phyloP scores from a whole-genome alignment of 2,329 filamentous ascomycete species.

The Cercospora zeae-maydis region DNA sequence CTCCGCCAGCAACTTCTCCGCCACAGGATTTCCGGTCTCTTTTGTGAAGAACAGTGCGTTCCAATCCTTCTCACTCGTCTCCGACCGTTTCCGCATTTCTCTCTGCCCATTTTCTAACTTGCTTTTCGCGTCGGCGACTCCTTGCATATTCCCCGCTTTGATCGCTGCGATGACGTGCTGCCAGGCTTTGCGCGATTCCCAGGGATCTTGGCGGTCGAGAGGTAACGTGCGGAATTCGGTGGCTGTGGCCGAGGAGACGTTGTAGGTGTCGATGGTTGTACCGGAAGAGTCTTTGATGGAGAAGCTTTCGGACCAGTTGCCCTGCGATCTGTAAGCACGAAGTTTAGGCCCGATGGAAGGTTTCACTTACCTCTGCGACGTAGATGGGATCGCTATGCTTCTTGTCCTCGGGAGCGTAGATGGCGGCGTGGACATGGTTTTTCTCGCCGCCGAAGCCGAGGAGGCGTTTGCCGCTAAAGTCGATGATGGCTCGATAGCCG shows the following conservation, averaged over 20 bases:
- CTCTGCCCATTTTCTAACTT: constrained; percentile 39
- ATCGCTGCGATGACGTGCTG: constrained; percentile 40
- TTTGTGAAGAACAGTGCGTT: constrained; percentile 41
- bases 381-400: constrained; percentile 29
- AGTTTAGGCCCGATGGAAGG: neutral
- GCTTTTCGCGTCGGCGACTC: constrained; percentile 33
- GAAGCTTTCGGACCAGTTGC: constrained; percentile 43
- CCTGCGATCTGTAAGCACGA: constrained; percentile 35
- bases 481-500: constrained; percentile 42
- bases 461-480: constrained; percentile 44
- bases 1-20: constrained; percentile 34
- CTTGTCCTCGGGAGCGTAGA: constrained; percentile 36
- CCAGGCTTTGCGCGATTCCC: constrained; percentile 47
- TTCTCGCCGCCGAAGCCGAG: constrained; percentile 41
- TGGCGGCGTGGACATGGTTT: constrained; percentile 41
- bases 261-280: constrained; percentile 39
- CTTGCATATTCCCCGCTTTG: constrained; percentile 44
- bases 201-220: constrained; percentile 42
- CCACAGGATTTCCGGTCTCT: constrained; percentile 29
- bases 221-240: constrained; percentile 30
- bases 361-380: constrained; percentile 1
- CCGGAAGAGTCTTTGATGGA: constrained; percentile 38
- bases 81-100: constrained; percentile 41
- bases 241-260: constrained; percentile 25
- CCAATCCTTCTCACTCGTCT: constrained; percentile 39